Base-by-base conservation (phyloP, 305 asterid species). In the Fraxinus platypoda region DNA sequence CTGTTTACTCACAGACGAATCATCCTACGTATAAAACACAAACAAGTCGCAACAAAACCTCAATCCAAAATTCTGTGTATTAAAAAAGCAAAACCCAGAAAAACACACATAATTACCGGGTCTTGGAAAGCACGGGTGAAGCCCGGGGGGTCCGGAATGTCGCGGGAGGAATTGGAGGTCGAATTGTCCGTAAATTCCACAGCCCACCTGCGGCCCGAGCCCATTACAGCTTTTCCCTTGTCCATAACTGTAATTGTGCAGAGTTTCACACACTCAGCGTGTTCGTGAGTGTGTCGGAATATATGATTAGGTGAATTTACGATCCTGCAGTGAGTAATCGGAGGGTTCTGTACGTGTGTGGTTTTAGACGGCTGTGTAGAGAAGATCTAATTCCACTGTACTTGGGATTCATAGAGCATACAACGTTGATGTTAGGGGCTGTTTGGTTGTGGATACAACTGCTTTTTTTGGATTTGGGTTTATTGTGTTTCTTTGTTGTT, bases 151-250 rank as follows among this genome's bases (percentile, higher is more conserved):
- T 95, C 98, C 8, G 92, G 92, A 77, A 91, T 87, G 77, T 93
- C 99, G 9, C 99, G 94, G 35, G 96, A 87, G 3, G 97, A 90
- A 85, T 91, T 89, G 74, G 97, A 88, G 13, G 94, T 81, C 0
- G 99, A 95, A 77, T 87, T 91, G 84, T 95, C 97, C 41, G 97
- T 87, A 85, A 94, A 92, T 15, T 92, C 99, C 0, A 94, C 93
- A 30, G 99, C 98, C 99, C 99, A 95, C 86, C 95, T 90, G 43
- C 97, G 95, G 68, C 97, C 97, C 77, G 95, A 78, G 49, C 92
- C 93, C 93, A 92, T 87, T 3, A 91, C 91, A 46, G 92, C 91
- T 90, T 94, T 93, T 62, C 97, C 98, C 88, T 94, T 94, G 17
- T 94, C 97, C 98, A 94, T 94, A 19, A 17, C 9, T 62, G 26